Evolutionary conservation across 2,329 filamentous ascomycete species (phyloP), one percentile per base, ranked within the genome.

Genomic region (Penicillium glabrum): DNA sequence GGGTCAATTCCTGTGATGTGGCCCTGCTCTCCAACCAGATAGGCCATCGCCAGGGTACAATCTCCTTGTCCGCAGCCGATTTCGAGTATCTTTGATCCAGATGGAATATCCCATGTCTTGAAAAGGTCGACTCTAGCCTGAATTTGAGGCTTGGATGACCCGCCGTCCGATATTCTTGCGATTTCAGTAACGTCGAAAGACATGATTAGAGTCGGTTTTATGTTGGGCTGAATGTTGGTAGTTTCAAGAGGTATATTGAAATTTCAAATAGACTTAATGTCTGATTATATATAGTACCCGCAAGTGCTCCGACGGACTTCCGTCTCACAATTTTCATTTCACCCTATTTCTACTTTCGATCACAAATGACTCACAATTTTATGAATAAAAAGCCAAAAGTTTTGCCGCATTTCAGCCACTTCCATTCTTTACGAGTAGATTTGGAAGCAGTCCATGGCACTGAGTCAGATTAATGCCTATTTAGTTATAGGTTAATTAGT

Each of bases 21-120:
- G 7, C 52, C 52, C 13, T 54, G 9, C 31, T 54, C 52, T 14
- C 52, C 46, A 2, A 54, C 52, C 7, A 48, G 11, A 45, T 47
- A 48, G 16, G 52, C 52, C 19, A 54, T 27, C 19, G 45, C 45
- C 31, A 48, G 26, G 2, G 52, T 54, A 16, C 52, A 54, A 33
- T 54, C 52, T 13, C 52, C 52, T 33, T 54, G 52, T 10, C 52
- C 52, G 16, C 52, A 54, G 13, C 52, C 52, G 2, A 54, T 41
- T 54, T 54, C 52, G 7, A 54, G 37, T 16, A 54, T 24, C 21
- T 54, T 54, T 24, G 52, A 49, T 13, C 52, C 52, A 2, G 26
- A 11, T 24, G 52, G 46, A 50, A 54, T 54, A 35, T 29, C 24
- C 46, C 45, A 54, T 3, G 21, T 29, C 35, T 47, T 35, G 24